Conservation (phyloP, 306 rosid genomes). For the Gillenia trifoliata region DNA sequence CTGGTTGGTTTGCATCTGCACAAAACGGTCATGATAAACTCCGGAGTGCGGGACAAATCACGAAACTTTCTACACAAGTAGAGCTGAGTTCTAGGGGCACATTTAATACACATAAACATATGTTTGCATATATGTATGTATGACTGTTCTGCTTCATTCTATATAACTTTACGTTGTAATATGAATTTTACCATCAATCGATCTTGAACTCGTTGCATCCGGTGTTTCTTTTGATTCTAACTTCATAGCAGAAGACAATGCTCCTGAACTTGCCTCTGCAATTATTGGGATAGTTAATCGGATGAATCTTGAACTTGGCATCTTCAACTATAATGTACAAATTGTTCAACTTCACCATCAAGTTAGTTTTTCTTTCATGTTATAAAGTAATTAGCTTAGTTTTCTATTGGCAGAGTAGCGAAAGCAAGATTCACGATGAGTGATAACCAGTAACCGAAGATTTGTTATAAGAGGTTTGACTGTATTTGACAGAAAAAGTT, state of each 20-base stretch:
- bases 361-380: not conserved
- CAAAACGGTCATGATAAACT: no score
- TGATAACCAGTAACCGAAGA: no score
- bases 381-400: not conserved
- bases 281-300: not conserved
- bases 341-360: not conserved
- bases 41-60: no score
- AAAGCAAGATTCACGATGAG: not conserved
- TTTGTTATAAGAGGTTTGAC: no score
- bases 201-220: not conserved
- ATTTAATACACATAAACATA: no score
- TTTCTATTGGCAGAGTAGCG: not conserved
- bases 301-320: no score
- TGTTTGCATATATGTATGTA: no score
- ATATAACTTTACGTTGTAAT: no score
- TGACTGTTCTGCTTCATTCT: no score
- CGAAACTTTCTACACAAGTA: no score
- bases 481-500: no score
- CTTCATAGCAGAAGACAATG: not conserved
- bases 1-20: not conserved
- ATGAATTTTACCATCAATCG: not conserved
- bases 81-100: no score
- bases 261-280: slow-evolving; percentile 3
- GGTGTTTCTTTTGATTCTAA: not conserved
- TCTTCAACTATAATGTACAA: not conserved